Percentiles rank a stretch among this genome's conserved stretches.
phyloP scores from a whole-genome alignment of 257 asterid genomes.

The Prunella vulgaris region DNA sequence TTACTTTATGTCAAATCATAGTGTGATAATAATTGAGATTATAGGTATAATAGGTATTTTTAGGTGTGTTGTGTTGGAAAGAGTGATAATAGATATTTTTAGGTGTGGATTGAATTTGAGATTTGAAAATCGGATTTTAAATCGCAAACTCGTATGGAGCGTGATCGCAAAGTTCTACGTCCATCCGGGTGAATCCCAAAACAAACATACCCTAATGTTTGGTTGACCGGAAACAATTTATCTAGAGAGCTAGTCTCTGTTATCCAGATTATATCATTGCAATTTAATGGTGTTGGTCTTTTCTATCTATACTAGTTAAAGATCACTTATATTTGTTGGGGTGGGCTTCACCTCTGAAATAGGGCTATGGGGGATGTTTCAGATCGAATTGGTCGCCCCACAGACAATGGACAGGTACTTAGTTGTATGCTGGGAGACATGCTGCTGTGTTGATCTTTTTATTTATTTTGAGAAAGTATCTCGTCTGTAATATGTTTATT shows the following conservation, averaged over 20 bases:
- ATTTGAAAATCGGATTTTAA: too few species aligned
- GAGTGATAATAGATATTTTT: too few species aligned
- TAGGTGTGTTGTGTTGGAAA: too few species aligned
- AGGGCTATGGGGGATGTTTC: conserved; percentile 98
- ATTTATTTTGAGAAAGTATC: background rate
- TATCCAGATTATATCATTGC: background rate
- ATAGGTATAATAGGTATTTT: too few species aligned
- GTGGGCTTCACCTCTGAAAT: conserved; percentile 26
- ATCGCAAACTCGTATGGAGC: too few species aligned
- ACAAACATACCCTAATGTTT: too few species aligned
- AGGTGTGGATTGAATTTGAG: too few species aligned
- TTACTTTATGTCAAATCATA: too few species aligned
- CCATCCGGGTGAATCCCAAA: too few species aligned
- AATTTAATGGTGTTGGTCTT: background rate
- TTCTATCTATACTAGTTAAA: conserved; percentile 4
- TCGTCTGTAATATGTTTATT: conserved; percentile 14
- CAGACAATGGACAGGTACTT: conserved; percentile 89
- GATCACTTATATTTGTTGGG: conserved; percentile 20
- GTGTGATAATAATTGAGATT: too few species aligned
- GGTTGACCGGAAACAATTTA: background rate
- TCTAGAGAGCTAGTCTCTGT: background rate
- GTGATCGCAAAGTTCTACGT: too few species aligned
- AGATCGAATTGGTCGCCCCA: conserved; percentile 87
- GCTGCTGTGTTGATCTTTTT: background rate
- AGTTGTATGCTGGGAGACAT: conserved; percentile 6